Base-by-base conservation (phyloP, 495 filamentous ascomycete species). In the Penicillium flavigenum region DNA sequence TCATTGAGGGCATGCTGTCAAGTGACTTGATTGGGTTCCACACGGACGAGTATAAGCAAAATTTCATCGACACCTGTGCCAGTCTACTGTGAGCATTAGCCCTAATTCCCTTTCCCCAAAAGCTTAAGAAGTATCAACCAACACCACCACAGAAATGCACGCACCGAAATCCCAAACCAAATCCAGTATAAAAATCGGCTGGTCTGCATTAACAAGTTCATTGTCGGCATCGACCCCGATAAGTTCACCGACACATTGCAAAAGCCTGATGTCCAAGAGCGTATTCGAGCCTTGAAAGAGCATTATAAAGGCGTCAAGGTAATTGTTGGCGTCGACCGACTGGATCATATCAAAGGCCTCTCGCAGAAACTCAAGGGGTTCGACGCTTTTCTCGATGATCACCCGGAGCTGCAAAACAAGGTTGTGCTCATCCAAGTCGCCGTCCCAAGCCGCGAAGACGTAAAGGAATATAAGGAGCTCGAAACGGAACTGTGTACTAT, bases 341-440 rank as follows among this genome's bases (percentile, higher is more conserved):
- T 98, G 43, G 93, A 98, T 67, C 93, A 96, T 65, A 95, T 96
- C 81, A 98, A 98, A 65, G 93, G 92, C 31, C 85, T 98, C n/a
- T 88, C 90, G 0, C 91, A 96, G 71, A 98, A 98, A 68, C 78
- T 98, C 17, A 90, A 96, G 62, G 91, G 91, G 0, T 86, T 95
- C 19, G 91, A 96, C 66, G 83, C 89, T 14, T 96, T 98, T 73
- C 78, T 98, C 34, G 90, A 89, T 14, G 89, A 96, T 56, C 88
- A 98, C 55, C 93, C 92, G 3, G 92, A 96, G 69, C 88, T 91
- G 83, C 86, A 92, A 48, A 90, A 90, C 45, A 95, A 93, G 68
- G 88, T 96, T 10, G 88, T 95, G 16, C 80, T 98, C 7, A 91
- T 98, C 17, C 93, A 96, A 71, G 90, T 98, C 8, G 93, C 93